These are phyloP conservation scores for Pyronema omphalodes DNA, from an alignment of 495 filamentous ascomycete species.

Conservation along the genomic window DNA sequence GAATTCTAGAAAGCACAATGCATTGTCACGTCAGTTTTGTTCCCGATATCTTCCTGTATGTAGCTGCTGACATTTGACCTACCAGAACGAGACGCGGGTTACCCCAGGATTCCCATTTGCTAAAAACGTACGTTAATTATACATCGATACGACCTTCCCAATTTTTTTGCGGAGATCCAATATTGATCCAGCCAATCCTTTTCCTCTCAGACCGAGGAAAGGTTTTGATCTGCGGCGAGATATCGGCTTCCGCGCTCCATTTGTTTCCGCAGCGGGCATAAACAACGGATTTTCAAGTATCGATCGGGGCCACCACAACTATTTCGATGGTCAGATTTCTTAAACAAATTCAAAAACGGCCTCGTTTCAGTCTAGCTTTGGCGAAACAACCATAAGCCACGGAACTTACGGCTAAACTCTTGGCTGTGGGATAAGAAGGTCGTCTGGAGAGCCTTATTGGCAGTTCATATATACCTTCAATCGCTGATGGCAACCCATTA, in stretches of 20 bases:
- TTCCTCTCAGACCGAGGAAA: no score
- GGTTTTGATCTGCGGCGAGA: neutral
- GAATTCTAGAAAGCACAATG: neutral
- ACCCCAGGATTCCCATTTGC: neutral
- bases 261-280: neutral
- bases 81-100: neutral
- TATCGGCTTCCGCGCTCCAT: neutral
- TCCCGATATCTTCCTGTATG: neutral
- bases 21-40: conserved; percentile 1
- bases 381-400: neutral
- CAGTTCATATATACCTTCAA: neutral
- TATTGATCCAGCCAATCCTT: no score
- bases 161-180: neutral
- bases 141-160: neutral
- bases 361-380: no score
- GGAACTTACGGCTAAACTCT: neutral
- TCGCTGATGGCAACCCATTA: neutral
- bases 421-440: neutral
- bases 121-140: neutral
- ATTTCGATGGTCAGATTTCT: neutral
- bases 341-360: neutral
- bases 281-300: neutral
- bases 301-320: neutral
- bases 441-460: neutral
- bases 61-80: neutral